Conservation (phyloP, 129 eudicot species). For the carrot (Daucus carota) region DNA sequence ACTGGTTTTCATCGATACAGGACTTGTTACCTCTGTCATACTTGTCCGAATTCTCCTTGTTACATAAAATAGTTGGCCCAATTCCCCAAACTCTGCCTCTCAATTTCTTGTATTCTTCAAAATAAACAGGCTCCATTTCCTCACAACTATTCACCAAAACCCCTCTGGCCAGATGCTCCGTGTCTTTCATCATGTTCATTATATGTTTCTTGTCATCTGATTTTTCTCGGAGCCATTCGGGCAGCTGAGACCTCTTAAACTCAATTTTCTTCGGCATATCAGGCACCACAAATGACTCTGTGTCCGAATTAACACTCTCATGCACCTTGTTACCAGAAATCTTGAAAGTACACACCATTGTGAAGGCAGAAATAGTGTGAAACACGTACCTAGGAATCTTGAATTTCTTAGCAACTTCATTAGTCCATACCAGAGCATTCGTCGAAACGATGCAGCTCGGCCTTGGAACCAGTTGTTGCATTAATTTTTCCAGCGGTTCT, state of each 20-base stretch:
- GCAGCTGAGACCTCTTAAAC: slow-evolving; percentile 25
- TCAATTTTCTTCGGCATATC: slow-evolving; percentile 26
- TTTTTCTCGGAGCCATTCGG: not conserved
- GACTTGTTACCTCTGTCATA: slow-evolving; percentile 47
- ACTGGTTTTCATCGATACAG: slow-evolving; percentile 22
- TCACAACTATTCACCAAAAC: slow-evolving; percentile 24
- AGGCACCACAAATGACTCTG: slow-evolving; percentile 23
- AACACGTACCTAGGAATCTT: slow-evolving; percentile 51
- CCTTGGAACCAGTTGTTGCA: slow-evolving; percentile 20
- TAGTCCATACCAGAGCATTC: slow-evolving; percentile 48
- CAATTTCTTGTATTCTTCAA: slow-evolving; percentile 23
- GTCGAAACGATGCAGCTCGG: slow-evolving; percentile 61
- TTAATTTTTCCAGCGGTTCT: slow-evolving; percentile 28
- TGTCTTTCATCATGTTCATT: not conserved
- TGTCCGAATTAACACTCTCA: slow-evolving; percentile 17
- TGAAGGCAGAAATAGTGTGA: slow-evolving; percentile 53
- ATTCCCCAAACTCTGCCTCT: slow-evolving; percentile 40
- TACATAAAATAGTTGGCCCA: slow-evolving; percentile 53
- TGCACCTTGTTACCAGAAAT: slow-evolving; percentile 14
- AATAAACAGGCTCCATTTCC: slow-evolving; percentile 42
- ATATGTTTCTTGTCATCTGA: not conserved
- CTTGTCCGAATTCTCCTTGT: slow-evolving; percentile 23
- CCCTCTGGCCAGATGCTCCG: not conserved
- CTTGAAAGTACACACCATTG: slow-evolving; percentile 25
- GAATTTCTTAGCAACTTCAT: slow-evolving; percentile 28